Percentiles rank a stretch among this genome's conserved stretches.
Conservation (phyloP, 768 basidiomycete species). For the Lentinula raphanica region DNA sequence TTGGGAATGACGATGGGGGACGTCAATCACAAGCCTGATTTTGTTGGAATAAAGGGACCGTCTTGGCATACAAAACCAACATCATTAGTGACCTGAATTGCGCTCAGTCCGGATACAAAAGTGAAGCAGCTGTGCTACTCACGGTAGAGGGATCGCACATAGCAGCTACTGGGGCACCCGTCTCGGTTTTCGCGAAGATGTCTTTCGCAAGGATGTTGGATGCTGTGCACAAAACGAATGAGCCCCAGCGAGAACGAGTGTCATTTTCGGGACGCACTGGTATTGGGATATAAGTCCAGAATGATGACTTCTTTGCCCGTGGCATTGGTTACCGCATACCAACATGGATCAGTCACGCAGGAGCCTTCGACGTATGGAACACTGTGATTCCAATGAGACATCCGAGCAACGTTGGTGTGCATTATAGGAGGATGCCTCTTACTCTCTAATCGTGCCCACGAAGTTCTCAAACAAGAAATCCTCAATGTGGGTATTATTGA, state of each 20-base stretch:
- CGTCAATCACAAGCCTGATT: neutral
- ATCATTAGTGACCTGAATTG: slow-evolving; percentile 33
- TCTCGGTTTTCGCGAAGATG: slow-evolving; percentile 42
- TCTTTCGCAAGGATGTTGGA: slow-evolving; percentile 44
- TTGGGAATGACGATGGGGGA: too few relatives aligned
- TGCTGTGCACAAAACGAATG: neutral
- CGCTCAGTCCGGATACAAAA: neutral
- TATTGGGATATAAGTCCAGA: slow-evolving; percentile 53
- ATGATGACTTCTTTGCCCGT: slow-evolving; percentile 57
- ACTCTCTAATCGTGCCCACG: slow-evolving; percentile 45
- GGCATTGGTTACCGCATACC: slow-evolving; percentile 48
- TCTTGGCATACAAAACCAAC: slow-evolving; percentile 49
- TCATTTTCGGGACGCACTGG: slow-evolving; percentile 28
- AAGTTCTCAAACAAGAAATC: slow-evolving; percentile 55
- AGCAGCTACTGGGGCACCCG: slow-evolving; percentile 35
- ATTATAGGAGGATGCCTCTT: neutral
- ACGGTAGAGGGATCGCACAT: slow-evolving; percentile 54
- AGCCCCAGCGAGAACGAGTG: neutral
- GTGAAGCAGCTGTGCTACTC: slow-evolving; percentile 12
- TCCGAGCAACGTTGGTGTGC: slow-evolving; percentile 5
- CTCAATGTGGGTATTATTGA: slow-evolving; percentile 51
- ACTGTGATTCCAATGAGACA: slow-evolving; percentile 13
- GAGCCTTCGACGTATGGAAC: slow-evolving; percentile 51
- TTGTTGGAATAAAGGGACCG: slow-evolving; percentile 38
- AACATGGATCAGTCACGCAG: slow-evolving; percentile 55